A percentile compares a stretch with the other conserved stretches of the same genome.
phyloP scores from a whole-genome alignment of 495 filamentous ascomycete genomes.

The Astrocystis sublimbata region DNA sequence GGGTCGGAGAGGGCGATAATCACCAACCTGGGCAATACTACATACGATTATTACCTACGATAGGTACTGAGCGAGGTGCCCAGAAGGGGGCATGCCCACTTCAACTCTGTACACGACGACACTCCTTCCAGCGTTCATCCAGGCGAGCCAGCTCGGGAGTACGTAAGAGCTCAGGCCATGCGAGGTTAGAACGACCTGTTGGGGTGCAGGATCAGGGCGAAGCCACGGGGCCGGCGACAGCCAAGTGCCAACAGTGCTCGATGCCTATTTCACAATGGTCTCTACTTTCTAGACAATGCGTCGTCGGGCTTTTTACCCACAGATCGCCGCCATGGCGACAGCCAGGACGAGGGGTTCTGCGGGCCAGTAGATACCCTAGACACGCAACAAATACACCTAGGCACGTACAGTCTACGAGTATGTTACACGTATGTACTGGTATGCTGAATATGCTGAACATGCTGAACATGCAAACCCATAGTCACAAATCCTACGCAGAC shows the following conservation, averaged over 20 bases:
- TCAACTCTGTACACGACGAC: too few relatives aligned
- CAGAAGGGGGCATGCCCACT: background rate
- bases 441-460: conserved; percentile 19
- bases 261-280: too few relatives aligned
- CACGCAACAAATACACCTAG: too few relatives aligned
- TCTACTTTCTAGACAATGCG: conserved; percentile 26
- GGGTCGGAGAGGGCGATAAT: background rate
- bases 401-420: too few relatives aligned
- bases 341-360: conserved; percentile 22
- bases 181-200: conserved; percentile 13
- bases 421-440: too few relatives aligned
- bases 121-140: too few relatives aligned
- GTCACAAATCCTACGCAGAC: too few relatives aligned
- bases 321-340: conserved; percentile 35
- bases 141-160: too few relatives aligned
- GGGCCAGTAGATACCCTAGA: conserved; percentile 15
- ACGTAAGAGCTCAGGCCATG: too few relatives aligned
- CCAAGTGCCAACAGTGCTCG: too few relatives aligned
- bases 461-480: conserved; percentile 18
- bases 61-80: background rate
- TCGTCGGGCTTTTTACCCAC: conserved; percentile 26
- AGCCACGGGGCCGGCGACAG: conserved; percentile 4
- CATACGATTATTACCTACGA: background rate
- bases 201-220: conserved; percentile 5
- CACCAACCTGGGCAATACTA: background rate